Evolutionary conservation across 345 rosid genomes (phyloP).

Genomic region (Clausena lansium): DNA sequence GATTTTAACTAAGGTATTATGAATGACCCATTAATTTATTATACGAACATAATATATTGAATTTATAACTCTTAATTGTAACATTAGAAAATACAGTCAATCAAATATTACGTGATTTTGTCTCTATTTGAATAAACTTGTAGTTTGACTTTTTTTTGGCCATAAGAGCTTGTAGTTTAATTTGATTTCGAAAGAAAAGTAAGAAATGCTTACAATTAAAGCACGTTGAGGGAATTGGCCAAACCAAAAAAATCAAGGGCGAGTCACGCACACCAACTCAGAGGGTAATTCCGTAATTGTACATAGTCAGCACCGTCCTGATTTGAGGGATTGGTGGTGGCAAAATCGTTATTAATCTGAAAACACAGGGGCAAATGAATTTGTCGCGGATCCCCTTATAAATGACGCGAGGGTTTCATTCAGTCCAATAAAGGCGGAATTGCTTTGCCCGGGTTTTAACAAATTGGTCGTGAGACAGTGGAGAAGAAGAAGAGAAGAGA

Average conservation of each 20-base stretch:
- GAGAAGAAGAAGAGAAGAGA: neutral
- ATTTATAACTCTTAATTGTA: too few relatives aligned
- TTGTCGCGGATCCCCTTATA: neutral
- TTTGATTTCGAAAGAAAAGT: too few relatives aligned
- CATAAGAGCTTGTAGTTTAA: too few relatives aligned
- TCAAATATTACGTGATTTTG: too few relatives aligned
- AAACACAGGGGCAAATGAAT: neutral
- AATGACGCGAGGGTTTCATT: constrained; percentile 24
- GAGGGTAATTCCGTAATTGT: neutral
- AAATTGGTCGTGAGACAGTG: constrained; percentile 34
- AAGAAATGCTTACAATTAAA: too few relatives aligned
- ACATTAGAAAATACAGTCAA: too few relatives aligned
- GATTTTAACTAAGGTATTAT: too few relatives aligned
- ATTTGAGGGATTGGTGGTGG: neutral
- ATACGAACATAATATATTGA: too few relatives aligned
- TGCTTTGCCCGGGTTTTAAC: neutral
- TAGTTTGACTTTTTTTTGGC: too few relatives aligned
- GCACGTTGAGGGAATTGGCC: neutral
- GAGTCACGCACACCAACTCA: neutral
- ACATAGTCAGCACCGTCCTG: too few relatives aligned
- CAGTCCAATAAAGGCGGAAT: constrained; percentile 36
- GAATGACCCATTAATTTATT: too few relatives aligned
- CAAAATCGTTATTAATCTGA: constrained; percentile 9
- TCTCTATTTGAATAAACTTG: too few relatives aligned
- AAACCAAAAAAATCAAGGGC: neutral